Evolutionary conservation across 2,329 filamentous ascomycete genomes (phyloP).

Genomic region (Sclerotinia nivalis): DNA sequence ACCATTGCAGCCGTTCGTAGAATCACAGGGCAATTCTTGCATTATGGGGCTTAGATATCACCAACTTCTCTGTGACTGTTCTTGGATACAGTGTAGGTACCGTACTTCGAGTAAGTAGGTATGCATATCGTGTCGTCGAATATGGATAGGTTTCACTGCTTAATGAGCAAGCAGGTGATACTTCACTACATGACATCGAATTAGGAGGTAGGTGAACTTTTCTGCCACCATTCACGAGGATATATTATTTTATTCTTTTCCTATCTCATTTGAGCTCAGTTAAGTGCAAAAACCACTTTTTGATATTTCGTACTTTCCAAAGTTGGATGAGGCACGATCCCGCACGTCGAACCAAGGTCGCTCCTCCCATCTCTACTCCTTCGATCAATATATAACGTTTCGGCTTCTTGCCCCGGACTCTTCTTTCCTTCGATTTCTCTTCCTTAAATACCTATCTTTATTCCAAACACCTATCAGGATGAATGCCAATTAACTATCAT

Average conservation of each 20-base stretch:
- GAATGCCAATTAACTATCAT: not conserved
- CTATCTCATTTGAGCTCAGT: not conserved
- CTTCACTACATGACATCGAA: not conserved
- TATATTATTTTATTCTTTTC: not conserved
- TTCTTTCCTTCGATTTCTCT: not conserved
- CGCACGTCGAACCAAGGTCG: not conserved
- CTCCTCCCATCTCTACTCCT: not conserved
- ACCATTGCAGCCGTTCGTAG: not conserved
- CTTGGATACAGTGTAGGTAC: not conserved
- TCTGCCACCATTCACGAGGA: not conserved
- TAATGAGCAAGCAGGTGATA: not conserved
- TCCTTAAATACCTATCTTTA: not conserved
- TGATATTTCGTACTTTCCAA: not conserved
- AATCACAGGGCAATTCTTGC: not conserved
- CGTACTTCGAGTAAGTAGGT: not conserved
- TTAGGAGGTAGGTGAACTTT: not conserved
- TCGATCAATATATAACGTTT: not conserved
- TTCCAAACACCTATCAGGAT: not conserved
- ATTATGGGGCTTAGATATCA: not conserved
- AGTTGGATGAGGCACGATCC: not conserved
- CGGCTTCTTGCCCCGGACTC: not conserved
- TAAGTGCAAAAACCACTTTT: not conserved
- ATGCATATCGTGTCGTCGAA: conserved; percentile 10
- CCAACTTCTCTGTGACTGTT: not conserved
- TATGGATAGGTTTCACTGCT: conserved; percentile 1